Evolutionary conservation across 1,139 yeast species (phyloP).

Genomic region (Candida tropicalis): DNA sequence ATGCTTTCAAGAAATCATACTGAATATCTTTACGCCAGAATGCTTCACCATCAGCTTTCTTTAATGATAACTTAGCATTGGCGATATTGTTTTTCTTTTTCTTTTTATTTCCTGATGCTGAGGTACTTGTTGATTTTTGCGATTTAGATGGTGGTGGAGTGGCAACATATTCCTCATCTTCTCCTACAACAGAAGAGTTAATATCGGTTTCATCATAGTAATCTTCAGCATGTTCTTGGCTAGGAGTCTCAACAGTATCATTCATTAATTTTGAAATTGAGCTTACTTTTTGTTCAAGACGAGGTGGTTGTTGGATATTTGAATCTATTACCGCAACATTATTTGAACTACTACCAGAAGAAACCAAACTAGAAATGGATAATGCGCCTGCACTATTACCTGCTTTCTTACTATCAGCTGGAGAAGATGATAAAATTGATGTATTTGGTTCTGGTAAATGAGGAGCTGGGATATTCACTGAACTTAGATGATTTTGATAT

Average conservation of each 20-base stretch:
- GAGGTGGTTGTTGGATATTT: constrained; percentile 9
- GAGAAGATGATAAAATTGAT: not conserved
- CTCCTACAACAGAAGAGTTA: constrained; percentile 19
- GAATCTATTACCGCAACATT: constrained; percentile 8
- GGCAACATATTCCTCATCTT: constrained; percentile 18
- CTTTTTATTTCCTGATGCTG: constrained; percentile 8
- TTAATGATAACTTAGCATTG: constrained; percentile 42
- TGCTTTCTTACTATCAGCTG: not conserved
- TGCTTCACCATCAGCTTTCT: constrained; percentile 91
- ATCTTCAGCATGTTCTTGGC: constrained; percentile 15
- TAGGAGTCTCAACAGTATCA: constrained; percentile 11
- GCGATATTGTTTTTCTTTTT: constrained; percentile 19
- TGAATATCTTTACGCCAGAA: constrained; percentile 89
- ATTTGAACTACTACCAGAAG: constrained; percentile 4
- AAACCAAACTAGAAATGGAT: constrained; percentile 17
- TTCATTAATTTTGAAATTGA: constrained; percentile 11
- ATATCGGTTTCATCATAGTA: constrained; percentile 19
- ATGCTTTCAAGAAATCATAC: constrained; percentile 67
- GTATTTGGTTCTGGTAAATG: not conserved
- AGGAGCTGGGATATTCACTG: not conserved
- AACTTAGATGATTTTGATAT: not conserved
- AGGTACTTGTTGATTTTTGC: not conserved
- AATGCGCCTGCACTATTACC: constrained; percentile 12
- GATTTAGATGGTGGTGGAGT: constrained; percentile 14
- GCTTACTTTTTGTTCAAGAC: constrained; percentile 5